Base-by-base conservation (phyloP, 441 rosid genomes). In the Erodium texanum region DNA sequence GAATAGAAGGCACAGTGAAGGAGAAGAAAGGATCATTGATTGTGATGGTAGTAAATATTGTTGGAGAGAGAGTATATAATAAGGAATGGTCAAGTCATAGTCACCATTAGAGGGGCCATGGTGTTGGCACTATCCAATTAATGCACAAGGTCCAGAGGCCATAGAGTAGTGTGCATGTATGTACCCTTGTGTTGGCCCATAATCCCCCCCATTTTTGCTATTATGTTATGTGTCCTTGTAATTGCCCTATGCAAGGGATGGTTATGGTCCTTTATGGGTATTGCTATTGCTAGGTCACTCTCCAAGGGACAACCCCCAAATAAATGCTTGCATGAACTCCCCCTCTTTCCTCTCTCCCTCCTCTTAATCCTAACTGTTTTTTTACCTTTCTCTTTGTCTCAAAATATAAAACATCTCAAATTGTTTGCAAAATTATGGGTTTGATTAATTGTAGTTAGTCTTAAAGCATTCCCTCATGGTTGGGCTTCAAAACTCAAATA, bases 101-200 rank as follows among this genome's bases (percentile, higher is more conserved):
- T 41, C 48, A 41, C 48, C 11, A 41, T 41, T 41, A 12, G 48
- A 41, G 48, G 48, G 48, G 48, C 9, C 48, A 41, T 41, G 48
- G 48, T 41, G 73, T 83, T 81, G 87, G 87, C 87, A 74, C 79
- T 79, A 82, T 83, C 85, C 78, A 73, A 79, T 62, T 80, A 70
- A 83, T 81, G 80, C 80, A 7, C 61, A 18, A 6, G 20, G 22
- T 5, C 11, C 10, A 29, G 34, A 29, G 34, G 34, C 34, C 34
- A 29, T 29, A 29, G 61, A 54, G 61, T 18, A 54, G 61, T 54
- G 24, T 19, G 19, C 10, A 15, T 48, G 18, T 48, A 12, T 15
- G 14, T 41, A 8, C 48, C 48, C 14, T 41, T 8, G 11, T 41
- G 48, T 41, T 41, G 48, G 48, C 12, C 48, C 48, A 41, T 41